These are phyloP conservation scores for Xylariaceae sp. DNA, from an alignment of 2,329 filamentous ascomycete genomes.

Conservation along the genomic window DNA sequence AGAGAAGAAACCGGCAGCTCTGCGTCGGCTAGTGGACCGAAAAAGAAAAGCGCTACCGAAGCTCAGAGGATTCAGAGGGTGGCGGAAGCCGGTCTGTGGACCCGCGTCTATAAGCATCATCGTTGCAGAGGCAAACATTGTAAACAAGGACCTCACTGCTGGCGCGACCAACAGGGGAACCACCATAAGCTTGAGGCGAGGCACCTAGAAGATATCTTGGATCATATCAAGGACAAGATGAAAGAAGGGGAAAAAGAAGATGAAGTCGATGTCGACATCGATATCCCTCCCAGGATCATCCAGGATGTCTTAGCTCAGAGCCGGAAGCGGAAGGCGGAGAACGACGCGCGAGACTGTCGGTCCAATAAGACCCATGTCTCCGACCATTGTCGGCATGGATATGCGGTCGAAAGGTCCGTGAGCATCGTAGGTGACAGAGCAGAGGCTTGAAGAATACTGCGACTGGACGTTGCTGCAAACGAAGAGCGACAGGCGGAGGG, in stretches of 20 bases:
- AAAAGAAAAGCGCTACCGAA: not conserved
- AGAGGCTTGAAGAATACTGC: not conserved
- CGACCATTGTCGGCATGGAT: not conserved
- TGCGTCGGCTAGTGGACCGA: not conserved
- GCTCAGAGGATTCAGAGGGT: not conserved
- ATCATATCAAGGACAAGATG: constrained; percentile 17
- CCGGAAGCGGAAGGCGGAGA: constrained; percentile 20
- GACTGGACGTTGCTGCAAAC: not conserved
- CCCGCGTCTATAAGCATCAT: not conserved
- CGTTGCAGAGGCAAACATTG: not conserved
- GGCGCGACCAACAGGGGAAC: constrained; percentile 17
- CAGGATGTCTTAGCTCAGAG: constrained; percentile 21
- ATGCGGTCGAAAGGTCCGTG: not conserved
- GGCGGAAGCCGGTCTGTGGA: not conserved
- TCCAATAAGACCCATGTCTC: constrained; percentile 1
- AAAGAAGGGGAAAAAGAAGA: constrained; percentile 21
- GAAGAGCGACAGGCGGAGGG: not conserved
- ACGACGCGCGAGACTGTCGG: not conserved
- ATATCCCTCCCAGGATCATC: constrained; percentile 20
- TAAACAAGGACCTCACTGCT: constrained; percentile 8
- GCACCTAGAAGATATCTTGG: constrained; percentile 19
- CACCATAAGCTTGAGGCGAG: constrained; percentile 14
- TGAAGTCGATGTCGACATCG: constrained; percentile 16
- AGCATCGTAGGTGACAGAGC: not conserved
- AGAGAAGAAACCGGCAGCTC: not conserved